These are phyloP conservation scores for Pseudevernia furfuracea DNA, from an alignment of 495 filamentous ascomycete species.

Conservation along the genomic window DNA sequence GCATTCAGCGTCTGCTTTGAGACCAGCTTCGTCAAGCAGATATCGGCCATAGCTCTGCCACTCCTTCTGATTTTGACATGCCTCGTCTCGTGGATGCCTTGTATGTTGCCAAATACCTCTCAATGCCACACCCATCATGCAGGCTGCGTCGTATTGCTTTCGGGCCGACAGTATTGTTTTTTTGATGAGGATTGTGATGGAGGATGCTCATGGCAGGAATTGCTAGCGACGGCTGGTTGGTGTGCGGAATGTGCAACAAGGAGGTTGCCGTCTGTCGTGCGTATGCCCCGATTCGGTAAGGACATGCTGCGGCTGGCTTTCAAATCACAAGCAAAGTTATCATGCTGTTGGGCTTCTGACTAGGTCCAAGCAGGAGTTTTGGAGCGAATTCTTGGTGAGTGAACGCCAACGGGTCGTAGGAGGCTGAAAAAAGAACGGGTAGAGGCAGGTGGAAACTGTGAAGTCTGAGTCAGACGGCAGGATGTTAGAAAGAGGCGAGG, in stretches of 20 bases:
- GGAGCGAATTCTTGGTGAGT: background rate
- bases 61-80: background rate
- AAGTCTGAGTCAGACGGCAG: background rate
- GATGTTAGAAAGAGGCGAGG: background rate
- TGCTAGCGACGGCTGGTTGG: background rate
- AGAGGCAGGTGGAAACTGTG: background rate
- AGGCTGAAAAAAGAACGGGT: background rate
- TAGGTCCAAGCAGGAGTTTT: background rate
- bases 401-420: background rate
- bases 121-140: background rate
- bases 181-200: background rate
- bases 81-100: background rate
- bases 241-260: background rate
- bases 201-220: no score
- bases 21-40: background rate
- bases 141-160: background rate
- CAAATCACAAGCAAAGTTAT: background rate
- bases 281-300: background rate
- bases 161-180: background rate
- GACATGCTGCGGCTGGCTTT: background rate
- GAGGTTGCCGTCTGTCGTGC: background rate
- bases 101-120: background rate
- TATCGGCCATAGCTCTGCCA: background rate
- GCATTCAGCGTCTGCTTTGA: background rate
- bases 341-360: background rate